Evolutionary conservation across 169 alveolate genomes (phyloP).

Genomic region (Cryptosporidium muris): DNA sequence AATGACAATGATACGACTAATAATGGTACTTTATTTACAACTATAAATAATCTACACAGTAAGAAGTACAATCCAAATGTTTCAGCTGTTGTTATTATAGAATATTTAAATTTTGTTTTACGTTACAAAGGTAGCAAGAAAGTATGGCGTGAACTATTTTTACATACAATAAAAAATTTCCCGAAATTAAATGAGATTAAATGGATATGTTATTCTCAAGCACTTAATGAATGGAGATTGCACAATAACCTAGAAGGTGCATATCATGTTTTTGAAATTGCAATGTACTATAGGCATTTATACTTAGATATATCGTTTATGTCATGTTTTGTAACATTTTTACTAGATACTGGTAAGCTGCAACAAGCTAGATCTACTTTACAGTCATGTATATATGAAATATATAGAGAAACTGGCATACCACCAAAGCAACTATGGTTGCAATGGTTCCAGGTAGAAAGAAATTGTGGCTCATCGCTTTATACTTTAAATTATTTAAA

Average conservation of each 20-base stretch:
- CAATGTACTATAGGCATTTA: conserved; percentile 60
- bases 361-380: conserved; percentile 59
- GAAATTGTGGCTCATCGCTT: conserved; percentile 56
- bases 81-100: conserved; percentile 67
- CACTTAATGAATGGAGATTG: conserved; percentile 62
- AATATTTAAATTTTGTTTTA: conserved; percentile 30
- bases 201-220: conserved; percentile 67
- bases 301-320: conserved; percentile 40
- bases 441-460: conserved; percentile 54
- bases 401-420: conserved; percentile 57
- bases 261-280: conserved; percentile 36
- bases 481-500: conserved; percentile 39
- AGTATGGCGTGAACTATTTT: conserved; percentile 45
- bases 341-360: conserved; percentile 52
- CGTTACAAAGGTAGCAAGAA: conserved; percentile 20
- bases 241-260: conserved; percentile 64
- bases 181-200: conserved; percentile 50
- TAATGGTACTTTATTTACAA: conserved; percentile 1
- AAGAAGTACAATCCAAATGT: conserved; percentile 59
- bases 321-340: conserved; percentile 61
- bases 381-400: conserved; percentile 64
- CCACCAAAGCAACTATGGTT: conserved; percentile 53
- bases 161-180: conserved; percentile 41
- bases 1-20: background rate
- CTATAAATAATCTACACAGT: conserved; percentile 1